A percentile compares a stretch with the other conserved stretches of the same genome.
Evolutionary conservation across 257 asterid species (phyloP).

Genomic region (Forsythia viridissima): DNA sequence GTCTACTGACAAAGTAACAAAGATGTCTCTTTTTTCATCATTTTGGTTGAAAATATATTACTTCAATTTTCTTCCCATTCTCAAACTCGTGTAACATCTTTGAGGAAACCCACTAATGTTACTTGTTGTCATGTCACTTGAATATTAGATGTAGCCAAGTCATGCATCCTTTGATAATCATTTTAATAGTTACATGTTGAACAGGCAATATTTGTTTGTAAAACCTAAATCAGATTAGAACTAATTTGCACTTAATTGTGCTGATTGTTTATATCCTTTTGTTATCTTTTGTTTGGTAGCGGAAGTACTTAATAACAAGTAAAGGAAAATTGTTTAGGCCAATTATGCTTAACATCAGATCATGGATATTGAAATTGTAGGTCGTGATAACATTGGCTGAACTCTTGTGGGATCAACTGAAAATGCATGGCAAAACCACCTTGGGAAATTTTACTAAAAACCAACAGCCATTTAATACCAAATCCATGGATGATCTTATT

Average conservation of each 20-base stretch:
- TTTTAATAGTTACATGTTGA: background rate
- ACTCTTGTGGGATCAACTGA: constrained; percentile 76
- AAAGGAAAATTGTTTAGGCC: constrained; percentile 5
- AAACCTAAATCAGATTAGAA: background rate
- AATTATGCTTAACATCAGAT: constrained; percentile 21
- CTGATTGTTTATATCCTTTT: background rate
- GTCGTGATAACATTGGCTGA: constrained; percentile 76
- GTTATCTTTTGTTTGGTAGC: background rate
- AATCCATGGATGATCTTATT: constrained; percentile 80
- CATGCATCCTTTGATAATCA: background rate
- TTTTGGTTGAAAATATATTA: background rate
- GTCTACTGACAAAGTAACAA: background rate
- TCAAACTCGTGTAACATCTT: too few species aligned
- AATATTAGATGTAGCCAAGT: background rate
- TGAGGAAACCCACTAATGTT: background rate
- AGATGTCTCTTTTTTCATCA: background rate
- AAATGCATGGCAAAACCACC: constrained; percentile 46
- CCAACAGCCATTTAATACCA: constrained; percentile 65
- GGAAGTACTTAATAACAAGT: background rate
- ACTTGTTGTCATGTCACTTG: background rate
- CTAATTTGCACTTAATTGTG: background rate
- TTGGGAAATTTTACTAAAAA: constrained; percentile 39
- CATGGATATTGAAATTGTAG: constrained; percentile 41
- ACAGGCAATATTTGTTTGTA: background rate
- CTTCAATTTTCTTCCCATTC: background rate